Percentiles rank a stretch among this genome's conserved stretches.
These are phyloP conservation scores for Lotmaria passim DNA, from an alignment of 208 protist genomes.

Conservation along the genomic window DNA sequence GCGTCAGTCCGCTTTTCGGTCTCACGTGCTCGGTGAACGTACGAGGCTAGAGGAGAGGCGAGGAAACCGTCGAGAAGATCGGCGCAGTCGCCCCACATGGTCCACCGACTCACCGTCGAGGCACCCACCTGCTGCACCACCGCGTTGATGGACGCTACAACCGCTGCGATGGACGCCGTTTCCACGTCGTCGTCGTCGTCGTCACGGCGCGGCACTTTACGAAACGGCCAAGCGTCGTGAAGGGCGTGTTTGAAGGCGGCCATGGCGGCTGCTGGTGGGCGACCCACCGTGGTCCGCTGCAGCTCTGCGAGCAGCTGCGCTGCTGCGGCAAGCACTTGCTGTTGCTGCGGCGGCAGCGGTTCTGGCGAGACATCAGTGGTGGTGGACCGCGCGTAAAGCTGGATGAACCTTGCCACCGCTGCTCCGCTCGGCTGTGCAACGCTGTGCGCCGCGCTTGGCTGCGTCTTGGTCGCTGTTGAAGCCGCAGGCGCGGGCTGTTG, in stretches of 20 bases:
- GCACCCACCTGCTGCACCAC: constrained; percentile 59
- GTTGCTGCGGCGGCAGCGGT: background rate
- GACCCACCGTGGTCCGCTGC: constrained; percentile 15
- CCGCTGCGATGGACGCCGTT: too few relatives aligned
- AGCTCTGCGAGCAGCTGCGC: constrained; percentile 28
- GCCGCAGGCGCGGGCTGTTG: background rate
- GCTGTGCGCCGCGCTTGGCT: background rate
- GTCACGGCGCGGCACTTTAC: background rate
- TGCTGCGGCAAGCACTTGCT: constrained; percentile 19
- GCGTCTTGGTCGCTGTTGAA: background rate
- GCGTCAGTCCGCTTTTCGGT: background rate
- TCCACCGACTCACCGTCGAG: constrained; percentile 47
- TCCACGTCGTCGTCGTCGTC: constrained; percentile 1
- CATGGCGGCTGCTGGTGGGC: constrained; percentile 30
- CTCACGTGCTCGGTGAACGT: background rate
- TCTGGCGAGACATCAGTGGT: background rate
- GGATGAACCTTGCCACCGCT: background rate
- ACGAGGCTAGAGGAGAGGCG: constrained; percentile 29
- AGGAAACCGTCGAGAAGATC: constrained; percentile 42
- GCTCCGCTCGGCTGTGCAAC: constrained; percentile 7
- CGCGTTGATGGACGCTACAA: constrained; percentile 47
- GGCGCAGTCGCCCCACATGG: constrained; percentile 69
- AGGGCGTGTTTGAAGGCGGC: constrained; percentile 24
- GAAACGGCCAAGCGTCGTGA: constrained; percentile 9
- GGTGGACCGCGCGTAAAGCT: constrained; percentile 13